phyloP scores from a whole-genome alignment of 2,329 filamentous ascomycete species.

The Clarireedia hainanense region DNA sequence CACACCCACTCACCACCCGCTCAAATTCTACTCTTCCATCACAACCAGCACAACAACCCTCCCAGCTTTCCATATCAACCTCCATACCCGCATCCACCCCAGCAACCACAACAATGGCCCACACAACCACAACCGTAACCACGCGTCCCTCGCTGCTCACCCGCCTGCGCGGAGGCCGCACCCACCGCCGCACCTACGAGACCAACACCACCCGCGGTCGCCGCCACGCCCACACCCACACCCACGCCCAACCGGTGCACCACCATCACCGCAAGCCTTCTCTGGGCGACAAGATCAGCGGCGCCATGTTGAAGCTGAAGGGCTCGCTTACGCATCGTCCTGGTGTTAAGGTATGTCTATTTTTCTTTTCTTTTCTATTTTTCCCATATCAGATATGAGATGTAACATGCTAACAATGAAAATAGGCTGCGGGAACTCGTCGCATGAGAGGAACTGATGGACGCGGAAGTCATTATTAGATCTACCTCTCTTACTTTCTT shows the following conservation, averaged over 20 bases:
- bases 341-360: constrained; percentile 55
- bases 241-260: not conserved
- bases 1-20: not conserved
- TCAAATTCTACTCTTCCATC: no score
- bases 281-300: constrained; percentile 69
- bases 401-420: not conserved
- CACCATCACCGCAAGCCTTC: not conserved
- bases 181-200: constrained; percentile 1
- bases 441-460: constrained; percentile 71
- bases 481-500: constrained; percentile 12
- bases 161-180: constrained; percentile 1
- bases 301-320: constrained; percentile 65
- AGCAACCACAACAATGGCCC: not conserved
- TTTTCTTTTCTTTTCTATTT: not conserved
- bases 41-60: not conserved
- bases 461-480: constrained; percentile 39
- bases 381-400: not conserved
- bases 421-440: constrained; percentile 61
- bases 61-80: not conserved
- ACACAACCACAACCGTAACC: constrained; percentile 8
- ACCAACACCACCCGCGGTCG: not conserved
- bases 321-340: constrained; percentile 61
- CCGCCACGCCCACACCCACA: not conserved
- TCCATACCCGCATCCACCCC: not conserved
- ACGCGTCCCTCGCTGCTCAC: not conserved